Evolutionary conservation across 176 grass and related monocot genomes (phyloP).

Genomic region (Secale cereale): DNA sequence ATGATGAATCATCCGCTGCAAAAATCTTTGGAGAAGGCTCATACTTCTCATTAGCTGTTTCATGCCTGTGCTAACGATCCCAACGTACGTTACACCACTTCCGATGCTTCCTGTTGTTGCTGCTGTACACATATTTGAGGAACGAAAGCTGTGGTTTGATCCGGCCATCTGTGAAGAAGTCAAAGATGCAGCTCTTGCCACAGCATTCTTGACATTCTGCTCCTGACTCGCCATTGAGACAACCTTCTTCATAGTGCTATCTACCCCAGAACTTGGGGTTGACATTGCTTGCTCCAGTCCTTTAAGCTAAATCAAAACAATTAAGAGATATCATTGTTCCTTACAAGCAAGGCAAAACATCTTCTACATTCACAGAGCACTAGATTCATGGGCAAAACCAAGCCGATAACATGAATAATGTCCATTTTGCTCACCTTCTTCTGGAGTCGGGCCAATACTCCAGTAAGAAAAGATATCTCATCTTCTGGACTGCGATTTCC

Average conservation of each 20-base stretch:
- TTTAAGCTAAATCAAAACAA: slow-evolving; percentile 56
- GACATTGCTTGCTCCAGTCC: slow-evolving; percentile 59
- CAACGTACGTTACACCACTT: slow-evolving; percentile 64
- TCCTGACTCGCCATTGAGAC: slow-evolving; percentile 6
- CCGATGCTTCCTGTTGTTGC: slow-evolving; percentile 41
- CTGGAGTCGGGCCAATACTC: slow-evolving; percentile 62
- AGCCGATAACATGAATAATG: not conserved
- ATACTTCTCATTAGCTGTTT: slow-evolving; percentile 7
- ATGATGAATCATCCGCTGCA: not conserved
- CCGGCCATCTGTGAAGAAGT: slow-evolving; percentile 53
- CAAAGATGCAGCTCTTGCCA: slow-evolving; percentile 40
- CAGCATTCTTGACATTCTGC: slow-evolving; percentile 19
- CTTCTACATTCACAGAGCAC: not conserved
- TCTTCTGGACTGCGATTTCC: slow-evolving; percentile 33
- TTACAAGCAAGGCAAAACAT: not conserved
- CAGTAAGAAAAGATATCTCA: slow-evolving; percentile 54
- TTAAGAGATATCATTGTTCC: slow-evolving; percentile 6
- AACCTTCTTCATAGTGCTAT: slow-evolving; percentile 38
- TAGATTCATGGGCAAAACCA: not conserved
- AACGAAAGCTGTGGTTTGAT: slow-evolving; percentile 5
- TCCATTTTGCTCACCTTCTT: slow-evolving; percentile 57
- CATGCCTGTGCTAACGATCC: slow-evolving; percentile 74
- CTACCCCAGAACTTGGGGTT: slow-evolving; percentile 30
- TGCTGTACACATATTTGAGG: slow-evolving; percentile 32
- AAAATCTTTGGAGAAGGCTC: slow-evolving; percentile 38